Percentiles rank a stretch among this genome's conserved stretches.
These are phyloP conservation scores for Helotiales sp. DNA, from an alignment of 2,329 filamentous ascomycete species.

Conservation along the genomic window DNA sequence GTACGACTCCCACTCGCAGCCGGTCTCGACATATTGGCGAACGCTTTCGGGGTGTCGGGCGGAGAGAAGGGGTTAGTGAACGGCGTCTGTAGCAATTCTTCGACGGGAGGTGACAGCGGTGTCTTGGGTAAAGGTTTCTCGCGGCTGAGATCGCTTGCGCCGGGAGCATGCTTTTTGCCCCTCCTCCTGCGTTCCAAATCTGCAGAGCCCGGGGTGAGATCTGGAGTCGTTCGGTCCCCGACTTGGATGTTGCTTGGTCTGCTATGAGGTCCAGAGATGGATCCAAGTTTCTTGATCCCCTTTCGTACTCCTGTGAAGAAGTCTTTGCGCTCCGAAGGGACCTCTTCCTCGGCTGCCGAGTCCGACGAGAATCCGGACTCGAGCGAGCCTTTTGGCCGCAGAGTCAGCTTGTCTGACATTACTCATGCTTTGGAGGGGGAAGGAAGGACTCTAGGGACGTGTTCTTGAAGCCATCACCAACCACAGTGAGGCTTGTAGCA, in stretches of 20 bases:
- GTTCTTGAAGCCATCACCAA: slow-evolving; percentile 14
- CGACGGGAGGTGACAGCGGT: slow-evolving; percentile 27
- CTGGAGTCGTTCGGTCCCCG: slow-evolving; percentile 17
- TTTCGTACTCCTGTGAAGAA: slow-evolving; percentile 34
- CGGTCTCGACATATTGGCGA: slow-evolving; percentile 27
- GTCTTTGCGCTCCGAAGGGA: slow-evolving; percentile 22
- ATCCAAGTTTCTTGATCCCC: slow-evolving; percentile 34
- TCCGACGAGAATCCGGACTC: slow-evolving; percentile 31
- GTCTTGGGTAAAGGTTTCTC: slow-evolving; percentile 35
- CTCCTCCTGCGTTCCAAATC: slow-evolving; percentile 13
- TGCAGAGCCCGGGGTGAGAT: slow-evolving; percentile 16
- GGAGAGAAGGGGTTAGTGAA: slow-evolving; percentile 25
- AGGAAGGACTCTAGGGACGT: slow-evolving; percentile 4
- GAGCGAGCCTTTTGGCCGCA: slow-evolving; percentile 30
- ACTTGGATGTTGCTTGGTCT: slow-evolving; percentile 26
- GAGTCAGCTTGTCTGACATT: slow-evolving; percentile 35
- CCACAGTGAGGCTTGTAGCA: slow-evolving; percentile 4
- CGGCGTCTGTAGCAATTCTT: slow-evolving; percentile 14
- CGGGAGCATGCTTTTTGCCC: slow-evolving; percentile 30
- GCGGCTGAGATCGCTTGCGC: slow-evolving; percentile 25
- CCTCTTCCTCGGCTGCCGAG: slow-evolving; percentile 25
- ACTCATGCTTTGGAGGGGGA: slow-evolving; percentile 27
- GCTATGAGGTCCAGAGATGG: slow-evolving; percentile 28
- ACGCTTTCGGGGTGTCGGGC: slow-evolving; percentile 29
- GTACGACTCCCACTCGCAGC: slow-evolving; percentile 30